phyloP scores from a whole-genome alignment of 768 basidiomycete species.

The Termitomyces heimii region DNA sequence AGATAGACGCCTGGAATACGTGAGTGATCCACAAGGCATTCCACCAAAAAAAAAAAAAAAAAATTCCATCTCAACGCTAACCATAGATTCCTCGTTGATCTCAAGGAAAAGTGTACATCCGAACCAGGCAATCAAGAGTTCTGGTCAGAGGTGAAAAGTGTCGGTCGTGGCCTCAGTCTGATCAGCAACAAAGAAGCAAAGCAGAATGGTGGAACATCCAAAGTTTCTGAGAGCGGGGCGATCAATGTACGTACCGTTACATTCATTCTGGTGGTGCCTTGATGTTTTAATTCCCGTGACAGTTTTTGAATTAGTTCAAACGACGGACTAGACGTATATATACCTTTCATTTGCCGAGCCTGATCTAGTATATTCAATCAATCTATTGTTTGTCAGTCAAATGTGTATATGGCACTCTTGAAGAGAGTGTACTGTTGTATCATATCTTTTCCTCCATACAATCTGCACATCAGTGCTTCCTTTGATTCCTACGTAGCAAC shows the following conservation, averaged over 20 bases:
- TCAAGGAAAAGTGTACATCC: conserved; percentile 50
- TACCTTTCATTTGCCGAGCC: neutral
- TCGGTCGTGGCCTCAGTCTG: conserved; percentile 51
- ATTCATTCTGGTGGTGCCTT: neutral
- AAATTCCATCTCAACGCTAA: neutral
- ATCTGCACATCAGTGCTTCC: neutral
- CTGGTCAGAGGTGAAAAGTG: conserved; percentile 50
- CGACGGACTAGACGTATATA: neutral
- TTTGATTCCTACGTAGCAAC: no score
- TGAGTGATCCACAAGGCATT: conserved; percentile 24
- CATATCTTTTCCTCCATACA: neutral
- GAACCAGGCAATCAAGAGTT: conserved; percentile 61
- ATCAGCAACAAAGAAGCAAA: conserved; percentile 62
- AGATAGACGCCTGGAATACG: conserved; percentile 80
- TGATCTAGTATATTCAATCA: neutral
- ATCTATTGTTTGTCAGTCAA: neutral
- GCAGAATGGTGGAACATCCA: conserved; percentile 50
- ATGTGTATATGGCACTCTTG: neutral
- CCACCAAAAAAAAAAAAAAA: no score
- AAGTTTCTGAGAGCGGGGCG: conserved; percentile 48
- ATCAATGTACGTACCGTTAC: conserved; percentile 38
- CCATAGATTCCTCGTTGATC: conserved; percentile 52
- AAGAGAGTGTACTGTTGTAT: neutral
- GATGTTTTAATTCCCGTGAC: neutral
- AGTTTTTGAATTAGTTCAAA: neutral